Percentiles rank a stretch among this genome's conserved stretches.
These are phyloP conservation scores for Xylaria digitata DNA, from an alignment of 2,329 filamentous ascomycete genomes.

Conservation along the genomic window DNA sequence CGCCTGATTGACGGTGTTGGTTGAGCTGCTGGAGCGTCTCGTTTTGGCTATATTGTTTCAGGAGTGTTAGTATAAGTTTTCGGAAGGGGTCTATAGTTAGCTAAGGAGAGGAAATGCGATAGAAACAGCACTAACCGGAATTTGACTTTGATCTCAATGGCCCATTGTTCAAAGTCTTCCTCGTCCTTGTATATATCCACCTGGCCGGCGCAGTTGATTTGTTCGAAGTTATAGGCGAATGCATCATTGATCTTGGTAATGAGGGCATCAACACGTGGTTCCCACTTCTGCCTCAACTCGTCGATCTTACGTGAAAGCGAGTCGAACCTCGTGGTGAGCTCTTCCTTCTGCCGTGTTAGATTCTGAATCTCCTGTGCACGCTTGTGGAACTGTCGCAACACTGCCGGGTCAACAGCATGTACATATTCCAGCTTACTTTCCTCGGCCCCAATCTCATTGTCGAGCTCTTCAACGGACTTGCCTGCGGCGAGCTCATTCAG, in stretches of 20 bases:
- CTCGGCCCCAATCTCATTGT: slow-evolving; percentile 79
- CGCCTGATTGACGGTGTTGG: slow-evolving; percentile 93
- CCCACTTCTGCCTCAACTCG: slow-evolving; percentile 78
- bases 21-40: slow-evolving; percentile 88
- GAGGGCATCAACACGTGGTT: slow-evolving; percentile 82
- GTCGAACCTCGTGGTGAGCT: slow-evolving; percentile 65
- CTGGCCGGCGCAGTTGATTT: slow-evolving; percentile 94
- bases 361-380: slow-evolving; percentile 76
- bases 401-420: slow-evolving; percentile 78
- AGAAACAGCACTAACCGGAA: slow-evolving; percentile 74
- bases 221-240: slow-evolving; percentile 91
- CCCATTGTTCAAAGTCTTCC: slow-evolving; percentile 93
- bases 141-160: slow-evolving; percentile 92
- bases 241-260: slow-evolving; percentile 86
- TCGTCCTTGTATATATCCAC: slow-evolving; percentile 89
- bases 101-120: not conserved
- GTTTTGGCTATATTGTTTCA: slow-evolving; percentile 69
- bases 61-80: slow-evolving; percentile 4
- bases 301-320: slow-evolving; percentile 68
- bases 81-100: not conserved
- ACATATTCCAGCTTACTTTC: slow-evolving; percentile 82
- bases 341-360: slow-evolving; percentile 67
- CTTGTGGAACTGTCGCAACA: slow-evolving; percentile 81
- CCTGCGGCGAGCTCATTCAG: slow-evolving; percentile 58
- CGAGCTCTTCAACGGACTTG: slow-evolving; percentile 71